Base-by-base conservation (phyloP, 768 basidiomycete species). In the Tylopilus felleus region DNA sequence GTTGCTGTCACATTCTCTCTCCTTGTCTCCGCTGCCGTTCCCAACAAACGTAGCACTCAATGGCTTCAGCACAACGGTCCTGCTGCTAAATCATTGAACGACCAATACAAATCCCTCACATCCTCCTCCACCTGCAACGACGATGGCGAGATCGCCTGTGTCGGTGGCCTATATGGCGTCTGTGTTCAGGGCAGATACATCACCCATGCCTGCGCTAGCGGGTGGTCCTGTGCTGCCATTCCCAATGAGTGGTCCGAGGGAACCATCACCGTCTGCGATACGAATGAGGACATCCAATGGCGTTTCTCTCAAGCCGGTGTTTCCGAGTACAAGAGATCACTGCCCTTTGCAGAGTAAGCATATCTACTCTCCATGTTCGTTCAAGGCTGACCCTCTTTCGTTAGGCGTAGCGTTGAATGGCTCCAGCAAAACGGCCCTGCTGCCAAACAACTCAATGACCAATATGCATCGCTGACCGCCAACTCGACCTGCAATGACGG, bases 11-110 rank as follows among this genome's bases (percentile, higher is more conserved):
- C 56, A 17, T 63, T 17, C 33, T 29, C 50, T 22, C 55, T 65
- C 55, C 53, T 65, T 14, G 38, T 43, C 19, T 65, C 64, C 5
- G 64, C 61, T 17, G 64, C 61, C 21, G 53, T 60, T 31, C 39
- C 62, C 22, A 40, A 52, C 28, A 59, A 40, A 42, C 64, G 64
- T 51, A 59, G 55, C 38, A 12, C 35, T 19, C 33, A 60, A 40
- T 65, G 52, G 55, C 57, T 66, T 8, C 65, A 66, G 48, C 53
- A 65, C 27, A 65, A 65, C n/a, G 64, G 61, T 1, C 61, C 61
- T 44, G 61, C 61, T 42, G 64, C 65, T 4, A 56, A 65, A 36
- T 59, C 57, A 12, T 45, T 66, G 46, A 66, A 66, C 29, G 61
- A 59, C 21, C 51, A 65, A 36, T 65, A 65, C 25, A 21, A n/a